Percentiles rank a stretch among this genome's conserved stretches.
phyloP scores from a whole-genome alignment of 1,139 yeast species.

The Yamadazyma kanchanaburiensis region DNA sequence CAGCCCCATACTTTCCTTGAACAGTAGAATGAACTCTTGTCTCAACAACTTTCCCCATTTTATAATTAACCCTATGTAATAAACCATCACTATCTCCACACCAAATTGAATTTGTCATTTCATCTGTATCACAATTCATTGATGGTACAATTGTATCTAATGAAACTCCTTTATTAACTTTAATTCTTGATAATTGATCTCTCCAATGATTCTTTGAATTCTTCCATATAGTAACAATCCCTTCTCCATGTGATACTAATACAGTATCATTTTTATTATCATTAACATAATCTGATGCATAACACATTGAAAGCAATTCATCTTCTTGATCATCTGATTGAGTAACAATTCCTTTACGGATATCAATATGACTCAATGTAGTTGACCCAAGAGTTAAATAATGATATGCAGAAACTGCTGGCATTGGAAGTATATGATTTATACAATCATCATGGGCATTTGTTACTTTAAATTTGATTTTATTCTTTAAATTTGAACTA shows the following conservation, averaged over 20 bases:
- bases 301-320: conserved; percentile 75
- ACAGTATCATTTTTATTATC: conserved; percentile 61
- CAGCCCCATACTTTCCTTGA: conserved; percentile 38
- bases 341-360: conserved; percentile 62
- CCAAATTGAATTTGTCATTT: conserved; percentile 57
- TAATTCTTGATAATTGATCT: conserved; percentile 82
- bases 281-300: conserved; percentile 44
- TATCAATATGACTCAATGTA: conserved; percentile 74
- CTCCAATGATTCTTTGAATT: conserved; percentile 60
- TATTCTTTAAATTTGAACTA: conserved; percentile 39
- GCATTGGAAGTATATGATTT: conserved; percentile 67
- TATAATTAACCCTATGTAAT: conserved; percentile 63
- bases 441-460: conserved; percentile 73
- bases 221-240: conserved; percentile 90
- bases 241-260: conserved; percentile 83
- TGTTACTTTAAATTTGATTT: conserved; percentile 39
- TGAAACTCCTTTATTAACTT: conserved; percentile 67
- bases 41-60: conserved; percentile 62
- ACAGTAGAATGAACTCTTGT: conserved; percentile 60
- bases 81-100: conserved; percentile 88
- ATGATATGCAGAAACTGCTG: conserved; percentile 73
- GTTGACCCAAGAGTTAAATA: conserved; percentile 82
- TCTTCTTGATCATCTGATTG: conserved; percentile 91
- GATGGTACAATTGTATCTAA: conserved; percentile 77
- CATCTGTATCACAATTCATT: conserved; percentile 61